A percentile compares a stretch with the other conserved stretches of the same genome.
These are phyloP conservation scores for Xylariales sp. DNA, from an alignment of 2,329 filamentous ascomycete species.

Conservation along the genomic window DNA sequence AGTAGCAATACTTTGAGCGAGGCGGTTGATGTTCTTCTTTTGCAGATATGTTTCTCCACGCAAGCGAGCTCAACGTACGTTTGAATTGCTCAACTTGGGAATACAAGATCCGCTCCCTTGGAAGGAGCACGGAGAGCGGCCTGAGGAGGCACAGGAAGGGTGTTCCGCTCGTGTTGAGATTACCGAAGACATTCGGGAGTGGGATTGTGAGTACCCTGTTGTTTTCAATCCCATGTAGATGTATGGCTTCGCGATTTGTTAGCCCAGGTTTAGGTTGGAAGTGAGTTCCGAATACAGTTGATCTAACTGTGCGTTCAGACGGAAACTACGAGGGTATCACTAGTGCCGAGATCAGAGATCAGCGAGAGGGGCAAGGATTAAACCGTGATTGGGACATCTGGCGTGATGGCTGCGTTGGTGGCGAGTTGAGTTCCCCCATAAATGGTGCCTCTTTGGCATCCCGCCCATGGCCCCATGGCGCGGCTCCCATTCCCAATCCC, in stretches of 20 bases:
- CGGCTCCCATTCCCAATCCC: no score
- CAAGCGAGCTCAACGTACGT: conserved; percentile 78
- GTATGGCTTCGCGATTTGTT: no score
- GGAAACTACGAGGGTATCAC: conserved; percentile 83
- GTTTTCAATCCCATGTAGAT: no score
- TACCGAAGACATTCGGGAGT: conserved; percentile 72
- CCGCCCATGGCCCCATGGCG: no score
- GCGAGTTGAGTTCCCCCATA: conserved; percentile 56
- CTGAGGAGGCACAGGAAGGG: conserved; percentile 29
- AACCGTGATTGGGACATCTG: conserved; percentile 74
- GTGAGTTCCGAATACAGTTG: no score
- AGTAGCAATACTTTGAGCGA: no score
- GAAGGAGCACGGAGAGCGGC: conserved; percentile 42
- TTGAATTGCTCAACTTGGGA: conserved; percentile 78
- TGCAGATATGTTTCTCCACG: conserved; percentile 87
- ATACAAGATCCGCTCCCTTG: conserved; percentile 69
- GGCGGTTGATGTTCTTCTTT: no score
- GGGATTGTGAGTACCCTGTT: conserved; percentile 66
- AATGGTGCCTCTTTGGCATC: neutral
- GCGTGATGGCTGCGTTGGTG: conserved; percentile 80
- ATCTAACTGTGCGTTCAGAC: no score
- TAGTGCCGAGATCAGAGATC: conserved; percentile 60
- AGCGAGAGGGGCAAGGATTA: conserved; percentile 53
- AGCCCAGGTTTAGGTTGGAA: no score
- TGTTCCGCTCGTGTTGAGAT: conserved; percentile 61